phyloP scores from a whole-genome alignment of 1,284 basidiomycete genomes.

The Pisolithus thermaeus region DNA sequence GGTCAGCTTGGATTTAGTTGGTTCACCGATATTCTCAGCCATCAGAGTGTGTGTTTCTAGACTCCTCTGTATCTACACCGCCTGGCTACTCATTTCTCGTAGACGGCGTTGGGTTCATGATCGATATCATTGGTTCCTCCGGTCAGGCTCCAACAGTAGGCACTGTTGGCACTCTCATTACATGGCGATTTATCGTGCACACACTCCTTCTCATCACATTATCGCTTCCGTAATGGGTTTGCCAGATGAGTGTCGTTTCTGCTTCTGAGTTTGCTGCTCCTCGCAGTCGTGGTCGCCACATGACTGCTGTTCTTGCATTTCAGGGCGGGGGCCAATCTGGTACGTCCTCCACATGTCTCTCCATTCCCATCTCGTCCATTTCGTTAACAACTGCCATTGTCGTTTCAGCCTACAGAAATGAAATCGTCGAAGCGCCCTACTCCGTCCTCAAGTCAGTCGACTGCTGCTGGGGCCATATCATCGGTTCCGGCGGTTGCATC shows the following conservation, averaged over 20 bases:
- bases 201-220: slow-evolving; percentile 6
- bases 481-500: slow-evolving; percentile 40
- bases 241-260: slow-evolving; percentile 47
- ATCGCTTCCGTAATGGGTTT: neutral
- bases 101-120: slow-evolving; percentile 58
- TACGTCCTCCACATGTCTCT: slow-evolving; percentile 24
- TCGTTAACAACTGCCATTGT: slow-evolving; percentile 43
- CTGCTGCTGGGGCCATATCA: slow-evolving; percentile 41
- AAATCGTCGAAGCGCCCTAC: slow-evolving; percentile 33
- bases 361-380: slow-evolving; percentile 5
- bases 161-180: slow-evolving; percentile 54
- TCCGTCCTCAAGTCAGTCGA: slow-evolving; percentile 32
- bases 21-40: too few species aligned
- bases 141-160: slow-evolving; percentile 47
- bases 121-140: slow-evolving; percentile 48
- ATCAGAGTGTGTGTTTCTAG: too few species aligned
- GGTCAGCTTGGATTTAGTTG: too few species aligned
- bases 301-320: slow-evolving; percentile 51
- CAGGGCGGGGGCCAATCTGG: slow-evolving; percentile 53
- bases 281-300: slow-evolving; percentile 48
- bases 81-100: neutral
- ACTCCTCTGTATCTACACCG: too few species aligned
- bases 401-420: slow-evolving; percentile 49
- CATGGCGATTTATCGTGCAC: slow-evolving; percentile 47
- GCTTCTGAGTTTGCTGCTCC: slow-evolving; percentile 60